Percentiles rank a stretch among this genome's conserved stretches.
phyloP scores from a whole-genome alignment of 73 alveolate genomes.

The Symbiodinium natans region DNA sequence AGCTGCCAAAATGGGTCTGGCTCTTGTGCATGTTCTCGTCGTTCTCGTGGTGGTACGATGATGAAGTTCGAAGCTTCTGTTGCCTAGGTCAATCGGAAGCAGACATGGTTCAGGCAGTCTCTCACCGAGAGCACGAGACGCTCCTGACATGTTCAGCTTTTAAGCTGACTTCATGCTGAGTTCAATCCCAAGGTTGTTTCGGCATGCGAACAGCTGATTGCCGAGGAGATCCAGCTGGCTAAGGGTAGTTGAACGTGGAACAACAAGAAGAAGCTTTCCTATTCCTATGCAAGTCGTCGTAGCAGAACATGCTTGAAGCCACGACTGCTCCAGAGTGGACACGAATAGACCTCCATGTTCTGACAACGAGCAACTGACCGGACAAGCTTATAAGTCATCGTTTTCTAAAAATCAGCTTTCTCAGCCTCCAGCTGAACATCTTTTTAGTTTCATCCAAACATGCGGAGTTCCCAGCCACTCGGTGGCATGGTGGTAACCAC shows the following conservation, averaged over 20 bases:
- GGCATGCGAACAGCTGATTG: background rate
- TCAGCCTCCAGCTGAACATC: too few relatives aligned
- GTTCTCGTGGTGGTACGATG: too few relatives aligned
- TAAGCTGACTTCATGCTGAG: background rate
- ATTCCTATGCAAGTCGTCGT: too few relatives aligned
- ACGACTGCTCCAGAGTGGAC: too few relatives aligned
- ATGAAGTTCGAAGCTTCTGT: too few relatives aligned
- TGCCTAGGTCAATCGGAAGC: slow-evolving; percentile 1
- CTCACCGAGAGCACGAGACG: background rate
- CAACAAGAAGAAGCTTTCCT: background rate
- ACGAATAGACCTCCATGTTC: too few relatives aligned
- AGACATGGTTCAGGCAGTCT: background rate
- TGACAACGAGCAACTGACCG: too few relatives aligned
- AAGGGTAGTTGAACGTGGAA: background rate
- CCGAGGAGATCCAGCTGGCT: slow-evolving; percentile 22
- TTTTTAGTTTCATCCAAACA: background rate
- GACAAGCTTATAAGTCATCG: too few relatives aligned
- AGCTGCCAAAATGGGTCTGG: background rate
- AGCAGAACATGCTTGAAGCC: too few relatives aligned
- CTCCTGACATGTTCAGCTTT: background rate
- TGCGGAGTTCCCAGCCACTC: background rate
- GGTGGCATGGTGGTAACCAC: slow-evolving; percentile 20
- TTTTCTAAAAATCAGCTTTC: too few relatives aligned
- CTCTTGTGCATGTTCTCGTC: background rate
- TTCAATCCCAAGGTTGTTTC: background rate